Percentiles rank a stretch among this genome's conserved stretches.
These are phyloP conservation scores for Ulota crispa DNA, from an alignment of 225 moss, liverwort and hornwort species.

Conservation along the genomic window DNA sequence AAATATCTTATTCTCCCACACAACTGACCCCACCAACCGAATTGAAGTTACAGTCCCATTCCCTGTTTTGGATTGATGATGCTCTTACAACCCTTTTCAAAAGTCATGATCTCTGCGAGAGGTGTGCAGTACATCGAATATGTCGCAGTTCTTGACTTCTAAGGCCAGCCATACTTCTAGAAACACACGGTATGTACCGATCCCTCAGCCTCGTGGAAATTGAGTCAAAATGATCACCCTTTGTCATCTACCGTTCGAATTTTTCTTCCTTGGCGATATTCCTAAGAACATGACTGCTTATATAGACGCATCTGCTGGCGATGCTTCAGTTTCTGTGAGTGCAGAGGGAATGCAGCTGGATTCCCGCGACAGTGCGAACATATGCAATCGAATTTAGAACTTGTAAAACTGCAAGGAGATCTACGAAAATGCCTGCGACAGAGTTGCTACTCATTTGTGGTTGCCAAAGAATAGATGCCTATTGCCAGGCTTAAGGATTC, in stretches of 20 bases:
- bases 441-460: not conserved
- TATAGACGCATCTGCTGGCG: not conserved
- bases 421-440: not conserved
- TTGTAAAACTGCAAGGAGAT: not conserved
- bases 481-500: not conserved
- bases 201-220: not conserved
- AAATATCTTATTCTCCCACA: too few species aligned
- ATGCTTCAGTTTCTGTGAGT: not conserved
- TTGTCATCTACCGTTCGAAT: not conserved
- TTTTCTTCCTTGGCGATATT: not conserved
- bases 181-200: not conserved
- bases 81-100: not conserved
- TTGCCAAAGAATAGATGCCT: not conserved
- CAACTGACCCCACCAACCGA: too few species aligned
- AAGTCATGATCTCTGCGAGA: not conserved
- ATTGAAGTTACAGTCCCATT: too few species aligned
- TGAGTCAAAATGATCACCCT: not conserved
- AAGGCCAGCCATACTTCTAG: not conserved
- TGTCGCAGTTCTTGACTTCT: not conserved
- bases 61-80: too few species aligned
- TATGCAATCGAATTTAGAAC: not conserved
- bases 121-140: not conserved
- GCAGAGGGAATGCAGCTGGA: not conserved
- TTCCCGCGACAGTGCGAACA: not conserved
- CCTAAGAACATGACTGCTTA: not conserved